Evolutionary conservation across 2,329 filamentous ascomycete genomes (phyloP).

Genomic region (Hypoxylon sp.): DNA sequence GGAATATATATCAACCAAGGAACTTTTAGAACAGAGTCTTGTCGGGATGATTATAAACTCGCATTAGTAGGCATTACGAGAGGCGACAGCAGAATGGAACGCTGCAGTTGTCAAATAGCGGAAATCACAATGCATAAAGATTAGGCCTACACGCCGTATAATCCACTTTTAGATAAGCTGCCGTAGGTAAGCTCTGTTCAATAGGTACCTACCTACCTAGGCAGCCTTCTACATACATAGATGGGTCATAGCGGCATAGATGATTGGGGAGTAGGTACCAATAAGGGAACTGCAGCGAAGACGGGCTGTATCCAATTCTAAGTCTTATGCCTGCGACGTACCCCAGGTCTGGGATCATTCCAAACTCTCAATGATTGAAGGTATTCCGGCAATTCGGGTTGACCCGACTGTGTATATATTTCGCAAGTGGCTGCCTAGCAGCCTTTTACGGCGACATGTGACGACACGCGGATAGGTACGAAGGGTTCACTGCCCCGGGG

Average conservation of each 20-base stretch:
- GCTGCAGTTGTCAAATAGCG: background rate
- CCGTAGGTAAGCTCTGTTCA: background rate
- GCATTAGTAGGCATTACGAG: constrained; percentile 1
- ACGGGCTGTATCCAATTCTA: constrained; percentile 14
- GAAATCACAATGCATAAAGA: background rate
- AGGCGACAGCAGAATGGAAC: constrained; percentile 3
- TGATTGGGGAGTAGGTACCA: background rate
- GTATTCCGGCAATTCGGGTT: constrained; percentile 6
- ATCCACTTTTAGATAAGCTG: background rate
- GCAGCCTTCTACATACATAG: no score
- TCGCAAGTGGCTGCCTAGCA: constrained; percentile 2
- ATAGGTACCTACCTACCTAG: constrained; percentile 8
- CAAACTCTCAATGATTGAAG: background rate
- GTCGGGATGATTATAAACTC: background rate
- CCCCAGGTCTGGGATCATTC: background rate
- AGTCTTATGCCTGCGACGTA: constrained; percentile 23
- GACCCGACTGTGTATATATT: no score
- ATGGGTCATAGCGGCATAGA: background rate
- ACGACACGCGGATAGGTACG: constrained; percentile 2
- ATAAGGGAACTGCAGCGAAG: constrained; percentile 1
- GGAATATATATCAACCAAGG: constrained; percentile 4
- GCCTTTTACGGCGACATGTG: constrained; percentile 3
- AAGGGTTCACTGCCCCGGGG: constrained; percentile 32
- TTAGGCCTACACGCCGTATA: background rate
- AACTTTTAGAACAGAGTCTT: background rate